Base-by-base conservation (phyloP, 176 grass and related monocot genomes). In the Echinochloa phyllopogon region DNA sequence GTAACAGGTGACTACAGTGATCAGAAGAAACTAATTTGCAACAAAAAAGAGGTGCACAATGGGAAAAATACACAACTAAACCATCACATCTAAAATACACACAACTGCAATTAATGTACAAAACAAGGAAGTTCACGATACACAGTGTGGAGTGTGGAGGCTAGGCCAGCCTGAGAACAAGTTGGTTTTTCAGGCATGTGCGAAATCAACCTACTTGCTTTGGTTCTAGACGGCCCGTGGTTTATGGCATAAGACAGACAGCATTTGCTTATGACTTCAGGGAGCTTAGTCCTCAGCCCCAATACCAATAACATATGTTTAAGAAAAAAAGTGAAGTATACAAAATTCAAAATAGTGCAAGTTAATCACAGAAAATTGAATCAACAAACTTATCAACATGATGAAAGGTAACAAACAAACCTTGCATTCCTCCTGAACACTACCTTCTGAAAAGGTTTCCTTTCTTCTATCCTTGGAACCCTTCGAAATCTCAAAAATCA, bases 351-450 rank as follows among this genome's bases (percentile, higher is more conserved):
- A 44, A 66, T 27, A 27, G 21, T 50, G 43, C 84, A 86, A 25
- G 56, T 39, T 62, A 81, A 74, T 57, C 6, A 56, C 45, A 80
- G 10, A 50, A 58, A 68, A 72, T 3, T 16, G 9, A 65, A 73
- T 47, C 39, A 65, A 77, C 8, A 23, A 76, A 89, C 42, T 64
- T 71, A 68, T 65, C 37, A 57, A 53, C 16, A 82, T 44, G 44
- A 59, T 65, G 49, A 83, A 87, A 56, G 43, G 64, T 67, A 45
- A 23, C 3, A 81, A 74, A 78, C 78, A 62, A 53, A 94, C 95
- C 92, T 97, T 97, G 90, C 95, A 97, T 79, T 97, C 92, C 79
- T 92, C 92, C 61, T 80, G 60, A 33, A 72, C 57, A 77, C 14
- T 75, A 55, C 73, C 78, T 85, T 87, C 90, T 61, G 74, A 83